Percentiles rank a stretch among this genome's conserved stretches.
phyloP scores from a whole-genome alignment of 768 basidiomycete genomes.

The Suillus placidus region DNA sequence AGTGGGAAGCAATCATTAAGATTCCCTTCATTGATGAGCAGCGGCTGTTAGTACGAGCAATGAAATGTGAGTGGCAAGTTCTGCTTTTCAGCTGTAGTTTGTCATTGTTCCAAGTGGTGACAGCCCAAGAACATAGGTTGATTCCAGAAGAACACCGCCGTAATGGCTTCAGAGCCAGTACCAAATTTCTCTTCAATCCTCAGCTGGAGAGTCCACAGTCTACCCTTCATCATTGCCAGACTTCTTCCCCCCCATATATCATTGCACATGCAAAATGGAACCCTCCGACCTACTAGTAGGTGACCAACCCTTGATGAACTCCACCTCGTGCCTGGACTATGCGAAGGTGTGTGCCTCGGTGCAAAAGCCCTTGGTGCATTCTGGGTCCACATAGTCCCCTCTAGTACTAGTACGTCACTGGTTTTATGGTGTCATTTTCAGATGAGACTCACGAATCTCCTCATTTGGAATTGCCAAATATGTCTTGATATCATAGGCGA shows the following conservation, averaged over 20 bases:
- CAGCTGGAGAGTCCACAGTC: slow-evolving; percentile 55
- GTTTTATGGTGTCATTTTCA: too few species aligned
- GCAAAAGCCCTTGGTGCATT: slow-evolving; percentile 90
- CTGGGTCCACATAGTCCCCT: too few species aligned
- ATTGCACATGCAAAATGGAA: slow-evolving; percentile 79
- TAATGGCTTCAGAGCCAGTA: slow-evolving; percentile 80
- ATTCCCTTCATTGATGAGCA: too few species aligned
- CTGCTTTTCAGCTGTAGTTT: too few species aligned
- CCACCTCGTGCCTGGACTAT: slow-evolving; percentile 82
- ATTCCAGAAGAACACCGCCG: slow-evolving; percentile 59
- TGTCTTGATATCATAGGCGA: too few species aligned
- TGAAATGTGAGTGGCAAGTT: too few species aligned
- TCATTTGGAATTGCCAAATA: too few species aligned
- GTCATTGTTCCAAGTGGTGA: too few species aligned
- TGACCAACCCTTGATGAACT: slow-evolving; percentile 86
- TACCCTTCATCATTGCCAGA: slow-evolving; percentile 94
- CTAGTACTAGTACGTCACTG: too few species aligned
- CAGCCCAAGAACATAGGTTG: too few species aligned
- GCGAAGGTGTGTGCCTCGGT: slow-evolving; percentile 86
- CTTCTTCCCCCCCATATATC: slow-evolving; percentile 90
- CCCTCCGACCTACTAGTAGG: slow-evolving; percentile 85
- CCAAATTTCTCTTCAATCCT: slow-evolving; percentile 72
- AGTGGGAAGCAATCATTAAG: slow-evolving; percentile 99
- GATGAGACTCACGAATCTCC: too few species aligned
- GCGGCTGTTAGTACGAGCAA: too few species aligned